These are phyloP conservation scores for Talaromyces trachyspermus DNA, from an alignment of 495 filamentous ascomycete species.

Conservation along the genomic window DNA sequence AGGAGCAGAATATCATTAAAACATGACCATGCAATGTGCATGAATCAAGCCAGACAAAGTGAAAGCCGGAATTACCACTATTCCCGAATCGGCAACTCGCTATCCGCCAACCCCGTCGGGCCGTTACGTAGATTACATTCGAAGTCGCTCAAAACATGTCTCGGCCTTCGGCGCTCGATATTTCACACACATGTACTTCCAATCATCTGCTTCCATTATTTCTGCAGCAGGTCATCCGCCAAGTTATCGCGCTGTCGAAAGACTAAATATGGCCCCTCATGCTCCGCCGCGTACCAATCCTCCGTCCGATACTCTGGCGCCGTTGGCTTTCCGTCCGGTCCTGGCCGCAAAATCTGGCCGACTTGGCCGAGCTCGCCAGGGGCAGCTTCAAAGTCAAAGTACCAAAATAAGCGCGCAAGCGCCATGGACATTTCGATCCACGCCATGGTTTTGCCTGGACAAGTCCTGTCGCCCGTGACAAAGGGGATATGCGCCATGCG, in stretches of 20 bases:
- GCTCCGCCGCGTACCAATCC: not conserved
- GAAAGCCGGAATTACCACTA: too few relatives aligned
- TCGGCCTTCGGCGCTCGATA: not conserved
- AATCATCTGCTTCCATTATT: not conserved
- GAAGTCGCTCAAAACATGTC: not conserved
- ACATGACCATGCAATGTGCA: too few relatives aligned
- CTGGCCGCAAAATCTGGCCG: constrained; percentile 5
- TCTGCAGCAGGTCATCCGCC: not conserved
- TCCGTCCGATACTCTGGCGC: constrained; percentile 3
- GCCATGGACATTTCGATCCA: constrained; percentile 46
- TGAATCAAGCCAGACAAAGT: too few relatives aligned
- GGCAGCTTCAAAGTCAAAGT: constrained; percentile 35
- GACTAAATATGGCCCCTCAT: not conserved
- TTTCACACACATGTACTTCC: not conserved
- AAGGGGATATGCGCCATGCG: constrained; percentile 47
- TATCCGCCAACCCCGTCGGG: not conserved
- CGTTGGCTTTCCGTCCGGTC: not conserved
- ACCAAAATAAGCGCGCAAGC: constrained; percentile 39
- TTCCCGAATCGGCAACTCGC: too few relatives aligned
- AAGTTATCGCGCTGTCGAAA: not conserved
- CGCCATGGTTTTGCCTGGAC: constrained; percentile 51
- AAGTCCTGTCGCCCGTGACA: constrained; percentile 46
- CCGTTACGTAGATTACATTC: not conserved
- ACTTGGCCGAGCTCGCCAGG: constrained; percentile 30
- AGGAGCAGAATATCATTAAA: too few relatives aligned